phyloP scores from a whole-genome alignment of 495 filamentous ascomycete species.

The Chaetomium fimeti region DNA sequence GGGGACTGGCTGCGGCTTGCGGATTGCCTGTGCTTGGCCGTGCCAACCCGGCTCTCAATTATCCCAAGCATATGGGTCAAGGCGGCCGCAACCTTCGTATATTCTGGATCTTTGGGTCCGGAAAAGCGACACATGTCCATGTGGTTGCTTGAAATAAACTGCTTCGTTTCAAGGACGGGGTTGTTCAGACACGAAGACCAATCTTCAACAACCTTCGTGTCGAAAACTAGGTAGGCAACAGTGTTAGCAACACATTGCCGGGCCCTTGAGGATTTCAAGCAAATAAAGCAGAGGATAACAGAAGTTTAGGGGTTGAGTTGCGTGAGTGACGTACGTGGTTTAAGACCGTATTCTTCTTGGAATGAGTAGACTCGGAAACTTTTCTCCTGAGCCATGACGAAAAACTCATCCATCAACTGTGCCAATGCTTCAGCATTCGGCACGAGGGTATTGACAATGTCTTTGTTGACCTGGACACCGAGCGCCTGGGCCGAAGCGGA shows the following conservation, averaged over 20 bases:
- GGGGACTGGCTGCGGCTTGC: not conserved
- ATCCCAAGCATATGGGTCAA: constrained; percentile 15
- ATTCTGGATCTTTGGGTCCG: constrained; percentile 19
- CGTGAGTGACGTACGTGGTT: not conserved
- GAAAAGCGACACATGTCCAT: constrained; percentile 28
- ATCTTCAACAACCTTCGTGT: constrained; percentile 18
- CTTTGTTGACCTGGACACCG: constrained; percentile 18
- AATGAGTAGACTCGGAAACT: constrained; percentile 17
- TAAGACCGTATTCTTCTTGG: constrained; percentile 17
- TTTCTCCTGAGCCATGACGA: constrained; percentile 15
- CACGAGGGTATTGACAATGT: constrained; percentile 19
- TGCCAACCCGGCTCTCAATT: too few species aligned
- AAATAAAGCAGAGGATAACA: not conserved
- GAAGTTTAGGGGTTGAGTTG: not conserved
- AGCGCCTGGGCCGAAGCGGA: constrained; percentile 9
- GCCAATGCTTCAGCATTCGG: constrained; percentile 7
- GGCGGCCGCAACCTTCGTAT: constrained; percentile 20
- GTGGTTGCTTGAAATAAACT: constrained; percentile 24
- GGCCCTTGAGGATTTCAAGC: not conserved
- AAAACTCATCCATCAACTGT: constrained; percentile 18
- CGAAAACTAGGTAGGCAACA: constrained; percentile 1
- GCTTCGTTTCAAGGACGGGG: constrained; percentile 17
- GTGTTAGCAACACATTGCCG: not conserved
- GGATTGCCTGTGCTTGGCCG: not conserved
- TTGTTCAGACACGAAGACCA: constrained; percentile 23